phyloP scores from a whole-genome alignment of 768 basidiomycete genomes.

The Holtermannia corniformis region DNA sequence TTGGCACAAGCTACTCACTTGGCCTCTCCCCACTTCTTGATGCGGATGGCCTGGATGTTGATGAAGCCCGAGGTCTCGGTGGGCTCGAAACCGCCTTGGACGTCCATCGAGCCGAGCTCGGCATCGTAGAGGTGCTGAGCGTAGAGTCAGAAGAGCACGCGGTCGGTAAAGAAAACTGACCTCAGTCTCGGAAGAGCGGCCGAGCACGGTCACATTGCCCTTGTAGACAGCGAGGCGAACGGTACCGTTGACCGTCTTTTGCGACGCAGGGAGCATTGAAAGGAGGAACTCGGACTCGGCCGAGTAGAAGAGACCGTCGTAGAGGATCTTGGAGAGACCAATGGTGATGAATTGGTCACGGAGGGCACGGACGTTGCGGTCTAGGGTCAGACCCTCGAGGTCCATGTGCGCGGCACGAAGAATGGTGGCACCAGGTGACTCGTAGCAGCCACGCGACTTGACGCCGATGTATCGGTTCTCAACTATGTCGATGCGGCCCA shows the following conservation, averaged over 20 bases:
- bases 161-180: slow-evolving; percentile 42
- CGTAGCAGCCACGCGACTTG: slow-evolving; percentile 99
- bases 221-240: slow-evolving; percentile 89
- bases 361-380: slow-evolving; percentile 88
- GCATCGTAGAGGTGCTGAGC: slow-evolving; percentile 84
- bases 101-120: slow-evolving; percentile 94
- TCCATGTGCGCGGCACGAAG: slow-evolving; percentile 92
- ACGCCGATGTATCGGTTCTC: slow-evolving; percentile 99
- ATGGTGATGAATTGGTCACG: slow-evolving; percentile 92
- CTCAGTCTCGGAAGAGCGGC: slow-evolving; percentile 70
- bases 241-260: slow-evolving; percentile 89
- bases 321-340: slow-evolving; percentile 79
- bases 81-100: slow-evolving; percentile 95
- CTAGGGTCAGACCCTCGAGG: slow-evolving; percentile 92
- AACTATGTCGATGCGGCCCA: slow-evolving; percentile 96
- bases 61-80: slow-evolving; percentile 94
- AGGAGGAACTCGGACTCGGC: slow-evolving; percentile 94
- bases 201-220: slow-evolving; percentile 90
- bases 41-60: slow-evolving; percentile 91
- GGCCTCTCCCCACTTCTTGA: slow-evolving; percentile 68
- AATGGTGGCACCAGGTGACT: slow-evolving; percentile 93
- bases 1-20: slow-evolving; percentile 2
- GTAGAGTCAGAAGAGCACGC: not conserved
- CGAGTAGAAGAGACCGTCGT: slow-evolving; percentile 99
- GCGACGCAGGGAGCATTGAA: slow-evolving; percentile 80